These are phyloP conservation scores for Friedmanniomyces simplex DNA, from an alignment of 495 filamentous ascomycete species.

Conservation along the genomic window DNA sequence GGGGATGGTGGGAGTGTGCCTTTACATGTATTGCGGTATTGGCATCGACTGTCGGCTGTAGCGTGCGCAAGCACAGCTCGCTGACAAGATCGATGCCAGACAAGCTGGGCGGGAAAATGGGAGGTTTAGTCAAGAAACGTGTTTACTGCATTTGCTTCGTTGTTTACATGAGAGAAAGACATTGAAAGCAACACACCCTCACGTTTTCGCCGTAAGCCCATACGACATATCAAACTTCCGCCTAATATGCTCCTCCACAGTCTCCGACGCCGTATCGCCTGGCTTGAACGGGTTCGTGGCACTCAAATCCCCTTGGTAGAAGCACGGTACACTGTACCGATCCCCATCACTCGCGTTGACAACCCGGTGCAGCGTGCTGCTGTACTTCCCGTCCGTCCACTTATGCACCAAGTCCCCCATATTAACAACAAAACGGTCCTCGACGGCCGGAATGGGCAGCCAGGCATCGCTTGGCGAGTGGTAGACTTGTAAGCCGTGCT, in stretches of 20 bases:
- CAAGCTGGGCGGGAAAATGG: too few relatives aligned
- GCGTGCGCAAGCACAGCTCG: neutral
- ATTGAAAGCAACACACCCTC: neutral
- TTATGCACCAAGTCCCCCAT: constrained; percentile 35
- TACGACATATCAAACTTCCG: constrained; percentile 10
- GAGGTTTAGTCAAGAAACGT: too few relatives aligned
- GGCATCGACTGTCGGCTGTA: too few relatives aligned
- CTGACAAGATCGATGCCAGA: too few relatives aligned
- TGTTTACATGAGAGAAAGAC: neutral
- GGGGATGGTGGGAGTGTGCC: too few relatives aligned
- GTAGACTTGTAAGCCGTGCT: constrained; percentile 37
- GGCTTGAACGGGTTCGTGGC: constrained; percentile 28
- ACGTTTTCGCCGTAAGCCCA: neutral
- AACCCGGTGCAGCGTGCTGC: constrained; percentile 33
- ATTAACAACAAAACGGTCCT: constrained; percentile 38
- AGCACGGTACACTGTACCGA: constrained; percentile 26
- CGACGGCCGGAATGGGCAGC: constrained; percentile 31
- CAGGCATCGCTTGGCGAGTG: constrained; percentile 32
- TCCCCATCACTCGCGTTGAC: constrained; percentile 29
- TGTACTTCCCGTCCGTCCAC: constrained; percentile 33
- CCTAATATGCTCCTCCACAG: constrained; percentile 21
- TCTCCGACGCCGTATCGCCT: constrained; percentile 18
- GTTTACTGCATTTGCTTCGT: too few relatives aligned
- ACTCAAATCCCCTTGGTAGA: constrained; percentile 28
- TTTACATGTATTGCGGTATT: too few relatives aligned